Evolutionary conservation across 495 filamentous ascomycete genomes (phyloP).

Genomic region (Filosporella fistucella): DNA sequence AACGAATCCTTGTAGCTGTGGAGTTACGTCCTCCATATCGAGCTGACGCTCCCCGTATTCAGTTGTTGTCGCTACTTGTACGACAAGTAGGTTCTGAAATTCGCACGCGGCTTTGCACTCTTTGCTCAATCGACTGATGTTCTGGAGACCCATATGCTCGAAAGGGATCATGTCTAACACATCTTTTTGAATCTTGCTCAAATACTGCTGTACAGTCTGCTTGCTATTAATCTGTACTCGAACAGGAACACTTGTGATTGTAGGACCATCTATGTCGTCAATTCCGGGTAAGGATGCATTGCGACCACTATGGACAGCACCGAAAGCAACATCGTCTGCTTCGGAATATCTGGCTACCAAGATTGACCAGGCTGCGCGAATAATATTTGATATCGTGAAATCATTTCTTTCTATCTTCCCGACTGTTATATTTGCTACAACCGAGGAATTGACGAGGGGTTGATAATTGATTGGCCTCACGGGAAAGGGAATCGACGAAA

Average conservation of each 20-base stretch:
- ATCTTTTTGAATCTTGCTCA: not conserved
- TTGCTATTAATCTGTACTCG: not conserved
- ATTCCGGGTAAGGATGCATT: not conserved
- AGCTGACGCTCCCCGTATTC: too few species aligned
- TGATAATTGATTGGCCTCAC: not conserved
- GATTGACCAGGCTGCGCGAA: not conserved
- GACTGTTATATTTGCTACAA: too few species aligned
- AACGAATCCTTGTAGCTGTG: not conserved
- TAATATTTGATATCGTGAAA: not conserved
- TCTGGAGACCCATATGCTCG: not conserved
- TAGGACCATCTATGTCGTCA: not conserved
- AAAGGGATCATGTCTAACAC: not conserved
- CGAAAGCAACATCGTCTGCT: not conserved
- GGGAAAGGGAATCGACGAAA: not conserved
- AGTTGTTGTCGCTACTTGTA: constrained; percentile 29
- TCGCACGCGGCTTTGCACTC: constrained; percentile 63
- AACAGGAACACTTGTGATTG: not conserved
- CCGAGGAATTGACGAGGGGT: not conserved
- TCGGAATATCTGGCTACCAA: not conserved
- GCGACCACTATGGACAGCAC: not conserved
- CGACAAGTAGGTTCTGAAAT: constrained; percentile 29
- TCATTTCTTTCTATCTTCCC: not conserved
- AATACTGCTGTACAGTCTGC: not conserved
- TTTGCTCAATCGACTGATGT: constrained; percentile 34
- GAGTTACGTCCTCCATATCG: too few species aligned